These are phyloP conservation scores for Talaromyces wortmannii DNA, from an alignment of 495 filamentous ascomycete genomes.

Conservation along the genomic window DNA sequence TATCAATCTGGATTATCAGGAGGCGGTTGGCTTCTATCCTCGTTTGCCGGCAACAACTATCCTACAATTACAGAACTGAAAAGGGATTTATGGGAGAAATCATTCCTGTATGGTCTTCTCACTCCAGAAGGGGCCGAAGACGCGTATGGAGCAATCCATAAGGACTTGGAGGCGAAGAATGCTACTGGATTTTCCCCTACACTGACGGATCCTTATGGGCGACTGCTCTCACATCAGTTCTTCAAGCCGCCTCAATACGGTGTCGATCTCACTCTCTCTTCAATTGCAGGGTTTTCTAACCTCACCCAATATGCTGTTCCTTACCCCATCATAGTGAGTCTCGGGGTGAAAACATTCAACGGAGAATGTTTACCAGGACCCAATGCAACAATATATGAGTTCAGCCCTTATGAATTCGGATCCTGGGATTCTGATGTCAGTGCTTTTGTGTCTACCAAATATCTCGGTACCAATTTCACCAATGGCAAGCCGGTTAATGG, in stretches of 20 bases:
- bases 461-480: constrained; percentile 29
- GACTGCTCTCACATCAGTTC: constrained; percentile 33
- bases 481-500: constrained; percentile 8
- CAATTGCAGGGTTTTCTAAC: neutral
- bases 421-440: constrained; percentile 31
- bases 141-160: neutral
- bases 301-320: constrained; percentile 15
- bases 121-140: neutral
- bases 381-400: constrained; percentile 45
- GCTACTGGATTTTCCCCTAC: constrained; percentile 31
- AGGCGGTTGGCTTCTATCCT: constrained; percentile 37
- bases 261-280: constrained; percentile 3
- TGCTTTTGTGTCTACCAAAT: constrained; percentile 30
- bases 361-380: constrained; percentile 23
- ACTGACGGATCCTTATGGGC: constrained; percentile 32
- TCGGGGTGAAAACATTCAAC: constrained; percentile 17
- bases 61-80: constrained; percentile 29
- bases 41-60: constrained; percentile 34
- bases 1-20: constrained; percentile 41
- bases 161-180: constrained; percentile 16
- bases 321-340: constrained; percentile 35
- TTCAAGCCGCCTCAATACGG: constrained; percentile 28
- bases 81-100: constrained; percentile 25
- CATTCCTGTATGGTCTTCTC: constrained; percentile 11
- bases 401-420: constrained; percentile 41